Base-by-base conservation (phyloP, 495 filamentous ascomycete species). In the Aspergillus panamensis region DNA sequence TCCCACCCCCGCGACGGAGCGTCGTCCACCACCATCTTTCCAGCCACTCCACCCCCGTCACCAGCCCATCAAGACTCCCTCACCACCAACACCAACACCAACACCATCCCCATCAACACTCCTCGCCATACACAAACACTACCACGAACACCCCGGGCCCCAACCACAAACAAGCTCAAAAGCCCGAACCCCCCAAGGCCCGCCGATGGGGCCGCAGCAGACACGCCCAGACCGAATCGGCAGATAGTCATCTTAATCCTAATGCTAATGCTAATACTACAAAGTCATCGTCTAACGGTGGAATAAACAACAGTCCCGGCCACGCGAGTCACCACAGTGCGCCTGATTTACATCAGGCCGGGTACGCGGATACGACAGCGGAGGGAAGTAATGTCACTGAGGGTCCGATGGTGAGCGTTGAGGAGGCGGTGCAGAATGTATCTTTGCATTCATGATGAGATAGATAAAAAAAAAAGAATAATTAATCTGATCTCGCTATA, bases 371-470 rank as follows among this genome's bases (percentile, higher is more conserved):
- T 6, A 13, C 10, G 10, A 39, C 35, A 8, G 14, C 35, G 8
- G 35, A 39, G 35, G 14, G 14, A 3, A 39, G 14, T 39, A 12
- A 39, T 39, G 35, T 25, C 1, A 35, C 65, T 3, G 64, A 62
- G 35, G 52, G 29, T 29, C 48, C 48, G 1, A 68, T 62, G 19
- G 50, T 75, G 8, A 72, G 72, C 55, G 70, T 73, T 6, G 73
- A 77, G 56, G 71, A 75, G 48, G 73, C 73, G 3, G 62, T 77
- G 55, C 69, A 75, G 57, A 75, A 74, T 51, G 69, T 75, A 13
- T 73, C 73, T 25, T 40, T 65, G 17, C 30, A 55, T 40, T 61
- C 35, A n/a, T 39, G 14, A 39, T n/a, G n/a, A n/a, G n/a, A n/a
- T n/a, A n/a, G 8, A n/a, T 39, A 8, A 39, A 12, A 12, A 16